Evolutionary conservation across 768 basidiomycete species (phyloP).

Genomic region (Hydnomerulius pinastri): DNA sequence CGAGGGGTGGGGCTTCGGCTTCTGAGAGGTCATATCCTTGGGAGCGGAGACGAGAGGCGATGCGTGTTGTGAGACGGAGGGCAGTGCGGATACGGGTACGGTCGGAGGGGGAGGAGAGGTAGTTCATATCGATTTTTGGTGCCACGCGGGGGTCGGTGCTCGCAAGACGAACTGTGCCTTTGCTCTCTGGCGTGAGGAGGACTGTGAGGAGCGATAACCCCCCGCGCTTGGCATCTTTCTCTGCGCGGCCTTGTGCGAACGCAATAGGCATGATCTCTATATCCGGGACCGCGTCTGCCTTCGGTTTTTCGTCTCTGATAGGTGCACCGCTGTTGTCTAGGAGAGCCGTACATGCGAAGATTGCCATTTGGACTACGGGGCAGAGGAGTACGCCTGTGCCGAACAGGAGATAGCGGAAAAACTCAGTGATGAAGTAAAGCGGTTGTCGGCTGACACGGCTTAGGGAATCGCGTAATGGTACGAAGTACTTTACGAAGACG

Average conservation of each 20-base stretch:
- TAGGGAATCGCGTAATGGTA: slow-evolving; percentile 36
- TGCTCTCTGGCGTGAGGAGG: slow-evolving; percentile 23
- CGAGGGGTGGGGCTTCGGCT: neutral
- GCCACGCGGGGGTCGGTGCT: slow-evolving; percentile 17
- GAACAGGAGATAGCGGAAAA: slow-evolving; percentile 34
- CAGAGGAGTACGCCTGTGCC: slow-evolving; percentile 36
- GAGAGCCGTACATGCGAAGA: slow-evolving; percentile 31
- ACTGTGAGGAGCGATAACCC: slow-evolving; percentile 27
- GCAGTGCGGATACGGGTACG: slow-evolving; percentile 15
- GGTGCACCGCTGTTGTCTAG: slow-evolving; percentile 20
- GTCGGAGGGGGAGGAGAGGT: neutral
- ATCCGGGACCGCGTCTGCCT: slow-evolving; percentile 35
- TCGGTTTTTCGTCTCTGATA: slow-evolving; percentile 13
- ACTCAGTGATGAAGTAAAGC: slow-evolving; percentile 27
- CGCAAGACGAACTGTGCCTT: slow-evolving; percentile 21
- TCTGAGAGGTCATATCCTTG: neutral
- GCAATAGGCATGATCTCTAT: slow-evolving; percentile 39
- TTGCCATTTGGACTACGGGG: slow-evolving; percentile 31
- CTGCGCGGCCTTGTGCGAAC: neutral
- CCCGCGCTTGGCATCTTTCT: slow-evolving; percentile 15
- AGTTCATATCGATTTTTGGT: slow-evolving; percentile 15
- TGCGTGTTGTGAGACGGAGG: neutral
- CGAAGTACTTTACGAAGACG: slow-evolving; percentile 33
- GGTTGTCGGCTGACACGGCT: slow-evolving; percentile 25
- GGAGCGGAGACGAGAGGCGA: neutral